phyloP scores from a whole-genome alignment of 2,329 filamentous ascomycete species.

The Alternaria longipes region DNA sequence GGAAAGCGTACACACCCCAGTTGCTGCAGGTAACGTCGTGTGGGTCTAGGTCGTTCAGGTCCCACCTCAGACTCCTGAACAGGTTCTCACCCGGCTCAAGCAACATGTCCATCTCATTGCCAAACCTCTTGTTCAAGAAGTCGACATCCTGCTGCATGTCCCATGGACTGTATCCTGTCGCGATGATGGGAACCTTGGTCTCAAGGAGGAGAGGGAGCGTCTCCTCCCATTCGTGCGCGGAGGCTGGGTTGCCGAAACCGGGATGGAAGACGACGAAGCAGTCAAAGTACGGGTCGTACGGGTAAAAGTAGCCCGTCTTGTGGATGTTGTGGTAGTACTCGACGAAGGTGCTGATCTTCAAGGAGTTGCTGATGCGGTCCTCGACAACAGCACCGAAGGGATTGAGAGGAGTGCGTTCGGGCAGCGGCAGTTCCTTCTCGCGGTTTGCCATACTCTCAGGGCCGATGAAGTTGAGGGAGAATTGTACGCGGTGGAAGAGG shows the following conservation, averaged over 20 bases:
- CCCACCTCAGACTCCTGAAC: conserved; percentile 95
- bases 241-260: conserved; percentile 91
- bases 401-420: conserved; percentile 82
- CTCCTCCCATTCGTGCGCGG: conserved; percentile 91
- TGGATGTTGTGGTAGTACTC: conserved; percentile 99
- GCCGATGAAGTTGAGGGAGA: conserved; percentile 94
- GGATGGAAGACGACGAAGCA: conserved; percentile 98
- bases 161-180: conserved; percentile 93
- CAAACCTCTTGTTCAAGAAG: conserved; percentile 85
- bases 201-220: conserved; percentile 89
- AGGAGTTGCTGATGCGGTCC: conserved; percentile 82
- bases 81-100: conserved; percentile 92
- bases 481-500: conserved; percentile 89
- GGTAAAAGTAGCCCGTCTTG: conserved; percentile 86
- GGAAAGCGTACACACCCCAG: conserved; percentile 96
- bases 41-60: conserved; percentile 93
- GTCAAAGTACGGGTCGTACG: conserved; percentile 98
- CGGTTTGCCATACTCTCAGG: conserved; percentile 96
- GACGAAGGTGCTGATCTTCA: conserved; percentile 98
- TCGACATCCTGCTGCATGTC: conserved; percentile 94
- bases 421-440: conserved; percentile 90
- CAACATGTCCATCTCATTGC: conserved; percentile 90
- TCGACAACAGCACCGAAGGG: conserved; percentile 95
- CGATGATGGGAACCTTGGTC: conserved; percentile 94
- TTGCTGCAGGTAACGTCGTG: conserved; percentile 95